These are phyloP conservation scores for Penicillium verhagenii DNA, from an alignment of 495 filamentous ascomycete species.

Conservation along the genomic window DNA sequence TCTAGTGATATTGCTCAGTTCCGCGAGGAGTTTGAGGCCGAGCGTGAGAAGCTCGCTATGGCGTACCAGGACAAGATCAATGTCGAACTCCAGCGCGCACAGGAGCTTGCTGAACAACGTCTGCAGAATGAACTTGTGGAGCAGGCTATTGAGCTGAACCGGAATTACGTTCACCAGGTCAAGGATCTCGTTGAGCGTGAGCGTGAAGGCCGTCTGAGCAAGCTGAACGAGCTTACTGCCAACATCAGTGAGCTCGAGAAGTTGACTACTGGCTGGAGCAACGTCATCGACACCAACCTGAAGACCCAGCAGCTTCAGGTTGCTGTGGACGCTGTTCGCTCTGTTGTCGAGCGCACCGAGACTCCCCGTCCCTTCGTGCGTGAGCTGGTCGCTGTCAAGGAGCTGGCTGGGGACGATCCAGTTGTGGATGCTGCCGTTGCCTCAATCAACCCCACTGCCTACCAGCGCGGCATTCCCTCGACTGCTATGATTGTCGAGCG, in stretches of 20 bases:
- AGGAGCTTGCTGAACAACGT: conserved; percentile 74
- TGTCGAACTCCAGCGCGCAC: conserved; percentile 69
- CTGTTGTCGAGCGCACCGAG: conserved; percentile 69
- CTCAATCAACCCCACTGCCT: conserved; percentile 89
- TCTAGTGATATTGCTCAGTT: conserved; percentile 71
- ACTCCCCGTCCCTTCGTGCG: conserved; percentile 80
- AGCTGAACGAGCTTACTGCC: conserved; percentile 73
- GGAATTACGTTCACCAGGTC: conserved; percentile 74
- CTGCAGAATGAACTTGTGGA: conserved; percentile 83
- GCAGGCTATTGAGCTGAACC: conserved; percentile 84
- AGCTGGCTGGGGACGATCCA: conserved; percentile 76
- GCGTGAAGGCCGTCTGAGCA: conserved; percentile 81
- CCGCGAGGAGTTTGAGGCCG: conserved; percentile 84
- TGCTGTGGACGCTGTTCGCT: conserved; percentile 87
- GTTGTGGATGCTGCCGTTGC: conserved; percentile 89
- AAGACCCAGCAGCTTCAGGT: conserved; percentile 94
- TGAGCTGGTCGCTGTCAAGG: conserved; percentile 91
- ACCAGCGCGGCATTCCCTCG: conserved; percentile 87
- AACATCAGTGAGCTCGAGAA: conserved; percentile 78
- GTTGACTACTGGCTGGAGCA: conserved; percentile 79
- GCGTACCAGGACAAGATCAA: conserved; percentile 78
- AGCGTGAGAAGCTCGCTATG: conserved; percentile 71
- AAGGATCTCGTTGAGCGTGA: conserved; percentile 83
- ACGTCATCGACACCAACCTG: conserved; percentile 83
- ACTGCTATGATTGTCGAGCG: conserved; percentile 84